phyloP scores from a whole-genome alignment of 192 early-diverging fungal genomes.

The Glomus cerebriforme region DNA sequence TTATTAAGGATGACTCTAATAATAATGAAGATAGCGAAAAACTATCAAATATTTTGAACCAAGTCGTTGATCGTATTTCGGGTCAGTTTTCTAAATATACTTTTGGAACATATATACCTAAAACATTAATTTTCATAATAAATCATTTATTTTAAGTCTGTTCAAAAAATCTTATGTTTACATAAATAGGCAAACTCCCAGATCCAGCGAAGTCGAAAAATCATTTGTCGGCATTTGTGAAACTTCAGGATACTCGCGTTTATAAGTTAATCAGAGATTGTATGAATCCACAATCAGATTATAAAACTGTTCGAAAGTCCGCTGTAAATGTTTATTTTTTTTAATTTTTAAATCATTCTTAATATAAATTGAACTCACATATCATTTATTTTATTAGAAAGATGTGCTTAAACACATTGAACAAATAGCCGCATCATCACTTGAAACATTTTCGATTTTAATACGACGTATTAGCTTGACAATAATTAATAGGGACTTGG shows the following conservation, averaged over 20 bases:
- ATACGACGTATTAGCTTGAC: conserved; percentile 76
- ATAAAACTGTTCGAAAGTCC: conserved; percentile 71
- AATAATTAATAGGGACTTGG: conserved; percentile 68
- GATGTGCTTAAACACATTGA: conserved; percentile 70
- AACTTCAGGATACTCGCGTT: conserved; percentile 64
- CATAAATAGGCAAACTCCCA: conserved; percentile 53
- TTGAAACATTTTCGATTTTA: conserved; percentile 74
- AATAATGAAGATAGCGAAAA: conserved; percentile 45
- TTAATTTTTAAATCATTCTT: not conserved
- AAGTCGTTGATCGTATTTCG: conserved; percentile 56
- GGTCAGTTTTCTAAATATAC: conserved; percentile 35
- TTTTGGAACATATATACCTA: not conserved
- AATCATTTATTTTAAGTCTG: not conserved
- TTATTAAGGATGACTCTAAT: conserved; percentile 41
- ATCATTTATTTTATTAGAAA: conserved; percentile 35
- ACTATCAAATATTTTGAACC: conserved; percentile 51
- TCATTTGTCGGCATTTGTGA: conserved; percentile 72
- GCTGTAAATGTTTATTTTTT: conserved; percentile 36
- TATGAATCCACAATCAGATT: conserved; percentile 70
- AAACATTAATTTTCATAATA: not conserved
- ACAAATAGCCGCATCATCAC: conserved; percentile 52
- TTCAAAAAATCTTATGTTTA: no score
- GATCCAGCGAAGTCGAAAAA: conserved; percentile 64
- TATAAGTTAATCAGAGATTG: conserved; percentile 68
- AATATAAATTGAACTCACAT: not conserved